Evolutionary conservation across 2,329 filamentous ascomycete genomes (phyloP), one percentile per base, ranked within the genome.

Genomic region (Xylariaceae sp.): DNA sequence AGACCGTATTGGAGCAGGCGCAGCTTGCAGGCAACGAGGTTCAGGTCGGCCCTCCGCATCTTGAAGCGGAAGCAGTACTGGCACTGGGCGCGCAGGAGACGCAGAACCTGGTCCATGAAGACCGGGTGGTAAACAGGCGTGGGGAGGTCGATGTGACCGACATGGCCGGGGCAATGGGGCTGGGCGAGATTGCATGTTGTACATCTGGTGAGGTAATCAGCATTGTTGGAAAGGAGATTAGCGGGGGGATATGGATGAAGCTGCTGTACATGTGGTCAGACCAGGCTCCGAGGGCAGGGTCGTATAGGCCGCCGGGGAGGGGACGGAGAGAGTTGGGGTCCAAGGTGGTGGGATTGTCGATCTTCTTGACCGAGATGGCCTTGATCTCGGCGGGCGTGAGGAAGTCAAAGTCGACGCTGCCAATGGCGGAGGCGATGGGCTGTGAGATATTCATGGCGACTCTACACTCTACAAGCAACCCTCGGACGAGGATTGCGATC

Each of bases 41-140:
- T 89, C 54, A 95, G 75, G 53, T 89, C 81, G 46, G 84, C 80
- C 43, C 85, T 81, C n/a, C 86, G 77, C 66, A 96, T 78, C 65
- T 87, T 89, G 58, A 99, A 84, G 49, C 85, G 83, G 65, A 91
- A 86, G 71, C 95, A 99, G 73, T 96, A 96, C 52, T 86, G 80
- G 68, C 94, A 99, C 69, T 92, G 87, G 47, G 89, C 87, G 60
- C 90, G 85, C 17, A 99, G 78, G 41, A 99, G 76, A 40, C 89
- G 86, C 56, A 95, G 81, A 45, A 91, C 81, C 68, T 96, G 91
- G 66, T 96, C 91, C 76, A 99, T 87, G 65, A 96, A 97, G 2
- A 90, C 87, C n/a, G 92, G 89, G 69, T 99, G 92, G 68, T 97
- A 99, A 45, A 96, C 89, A 42, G 89, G 89, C 11, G 91, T 86